Evolutionary conservation across 768 basidiomycete genomes (phyloP), one percentile per base, ranked within the genome.

Genomic region (Leucocoprinus sp.): DNA sequence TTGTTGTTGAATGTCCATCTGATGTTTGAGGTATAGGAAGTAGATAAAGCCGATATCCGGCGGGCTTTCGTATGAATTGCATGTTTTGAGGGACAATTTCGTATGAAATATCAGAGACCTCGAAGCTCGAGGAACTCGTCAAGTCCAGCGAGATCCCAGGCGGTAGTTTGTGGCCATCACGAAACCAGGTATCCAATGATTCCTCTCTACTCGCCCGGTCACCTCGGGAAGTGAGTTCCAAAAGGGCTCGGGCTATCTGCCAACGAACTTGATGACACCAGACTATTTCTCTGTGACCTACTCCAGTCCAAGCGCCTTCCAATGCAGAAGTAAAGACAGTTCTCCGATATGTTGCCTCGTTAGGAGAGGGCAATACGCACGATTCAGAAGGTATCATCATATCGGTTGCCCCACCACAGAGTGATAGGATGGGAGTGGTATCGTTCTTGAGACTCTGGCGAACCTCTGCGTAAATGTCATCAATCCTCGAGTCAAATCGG

Each of bases 201-300:
- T 47, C 51, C 0, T 55, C 65, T 23, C 66, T 65, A 1, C 61
- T 63, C 3, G 37, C 52, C 3, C 54, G 33, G 1, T 56, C 27
- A 58, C 21, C 41, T 37, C 0, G 63, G 53, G n/a, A 51, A 57
- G 2, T 74, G 74, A 87, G 65, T 54, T 90, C 87, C 5, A 97
- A 64, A 19, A 82, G 81, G 15, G 81, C 78, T 42, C 88, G 72
- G 12, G 93, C 93, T 26, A 95, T 69, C 18, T 81, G 76, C 85
- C 84, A 90, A 31, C 96, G 83, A 8, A 97, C 82, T 64, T 99
- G 96, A 62, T 97, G 90, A 58, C 96, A 98, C 96, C 96, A 99
- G 3, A 98, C 91, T 78, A 97, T 93, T 49, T 89, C 93, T 33
- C 81, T 81, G 60, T 99, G 96, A 19, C 93, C 95, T 4, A 97